These are phyloP conservation scores for Botryotinia convoluta DNA, from an alignment of 2,329 filamentous ascomycete species.

Conservation along the genomic window DNA sequence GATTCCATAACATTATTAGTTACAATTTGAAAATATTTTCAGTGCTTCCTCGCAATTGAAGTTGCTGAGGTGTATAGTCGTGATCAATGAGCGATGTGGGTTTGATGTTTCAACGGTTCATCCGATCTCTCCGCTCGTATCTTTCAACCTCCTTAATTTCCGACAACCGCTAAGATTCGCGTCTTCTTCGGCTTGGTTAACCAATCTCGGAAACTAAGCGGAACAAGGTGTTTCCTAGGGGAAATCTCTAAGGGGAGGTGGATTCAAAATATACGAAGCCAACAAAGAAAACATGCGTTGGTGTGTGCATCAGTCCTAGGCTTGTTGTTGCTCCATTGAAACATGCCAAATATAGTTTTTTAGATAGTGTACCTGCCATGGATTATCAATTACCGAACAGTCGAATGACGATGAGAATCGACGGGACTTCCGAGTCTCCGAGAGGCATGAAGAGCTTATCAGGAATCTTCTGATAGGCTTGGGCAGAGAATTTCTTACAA, in stretches of 20 bases:
- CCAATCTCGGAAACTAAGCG: not conserved
- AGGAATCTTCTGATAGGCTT: not conserved
- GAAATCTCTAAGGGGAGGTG: not conserved
- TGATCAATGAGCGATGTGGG: not conserved
- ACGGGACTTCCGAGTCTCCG: not conserved
- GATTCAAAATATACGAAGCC: not conserved
- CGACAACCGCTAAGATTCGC: not conserved
- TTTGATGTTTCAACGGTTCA: not conserved
- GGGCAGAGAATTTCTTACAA: not conserved
- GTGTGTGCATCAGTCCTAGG: not conserved
- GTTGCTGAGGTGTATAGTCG: not conserved
- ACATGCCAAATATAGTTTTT: not conserved
- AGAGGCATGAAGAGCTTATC: not conserved
- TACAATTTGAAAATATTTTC: not conserved
- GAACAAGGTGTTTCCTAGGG: not conserved
- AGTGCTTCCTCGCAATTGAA: not conserved
- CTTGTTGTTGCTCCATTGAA: not conserved
- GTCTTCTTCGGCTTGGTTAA: not conserved
- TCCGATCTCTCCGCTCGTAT: not conserved
- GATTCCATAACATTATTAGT: not conserved
- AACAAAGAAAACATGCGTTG: not conserved
- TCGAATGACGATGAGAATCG: not conserved
- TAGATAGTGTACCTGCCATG: not conserved
- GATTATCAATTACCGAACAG: not conserved
- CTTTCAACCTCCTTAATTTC: not conserved